Conservation (phyloP, 2,329 filamentous ascomycete genomes). For the Alternaria angustiovoidea region DNA sequence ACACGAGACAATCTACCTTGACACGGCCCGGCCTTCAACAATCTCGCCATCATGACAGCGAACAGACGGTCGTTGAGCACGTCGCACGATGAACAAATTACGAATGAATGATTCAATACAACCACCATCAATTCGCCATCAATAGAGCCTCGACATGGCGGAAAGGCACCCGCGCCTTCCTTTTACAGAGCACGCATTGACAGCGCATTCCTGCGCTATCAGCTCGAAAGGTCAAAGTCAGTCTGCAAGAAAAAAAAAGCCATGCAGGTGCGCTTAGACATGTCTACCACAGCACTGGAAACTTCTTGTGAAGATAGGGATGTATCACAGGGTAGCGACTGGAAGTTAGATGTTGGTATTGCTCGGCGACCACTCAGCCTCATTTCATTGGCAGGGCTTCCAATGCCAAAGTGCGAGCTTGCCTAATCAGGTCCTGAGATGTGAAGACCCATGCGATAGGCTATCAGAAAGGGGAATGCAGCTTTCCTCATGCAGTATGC, state of each 20-base stretch:
- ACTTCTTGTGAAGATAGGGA: slow-evolving; percentile 9
- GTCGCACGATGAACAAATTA: slow-evolving; percentile 13
- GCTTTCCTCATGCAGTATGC: slow-evolving; percentile 17
- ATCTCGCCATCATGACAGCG: slow-evolving; percentile 31
- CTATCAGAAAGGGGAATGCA: slow-evolving; percentile 24
- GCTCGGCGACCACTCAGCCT: slow-evolving; percentile 39
- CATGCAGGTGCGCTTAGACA: slow-evolving; percentile 6
- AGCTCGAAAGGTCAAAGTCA: slow-evolving; percentile 3
- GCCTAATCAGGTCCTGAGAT: slow-evolving; percentile 1
- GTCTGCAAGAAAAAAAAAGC: slow-evolving; percentile 3
- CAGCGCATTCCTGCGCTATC: slow-evolving; percentile 4
- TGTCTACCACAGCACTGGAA: slow-evolving; percentile 5
- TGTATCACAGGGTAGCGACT: slow-evolving; percentile 22
- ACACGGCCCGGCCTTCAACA: slow-evolving; percentile 32
- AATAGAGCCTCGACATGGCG: slow-evolving; percentile 2
- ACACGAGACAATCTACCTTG: slow-evolving; percentile 20
- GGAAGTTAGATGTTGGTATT: slow-evolving; percentile 11
- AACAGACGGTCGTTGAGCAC: slow-evolving; percentile 37
- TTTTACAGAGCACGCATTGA: slow-evolving; percentile 14
- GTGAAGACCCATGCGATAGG: slow-evolving; percentile 17
- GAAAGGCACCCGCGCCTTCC: slow-evolving; percentile 8
- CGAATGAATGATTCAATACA: not conserved
- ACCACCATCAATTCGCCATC: slow-evolving; percentile 11
- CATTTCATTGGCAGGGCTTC: slow-evolving; percentile 35
- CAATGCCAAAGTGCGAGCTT: slow-evolving; percentile 9